A percentile compares a stretch with the other conserved stretches of the same genome.
Evolutionary conservation across 805 yeast genomes (phyloP).

Genomic region (Candida ponderosae): DNA sequence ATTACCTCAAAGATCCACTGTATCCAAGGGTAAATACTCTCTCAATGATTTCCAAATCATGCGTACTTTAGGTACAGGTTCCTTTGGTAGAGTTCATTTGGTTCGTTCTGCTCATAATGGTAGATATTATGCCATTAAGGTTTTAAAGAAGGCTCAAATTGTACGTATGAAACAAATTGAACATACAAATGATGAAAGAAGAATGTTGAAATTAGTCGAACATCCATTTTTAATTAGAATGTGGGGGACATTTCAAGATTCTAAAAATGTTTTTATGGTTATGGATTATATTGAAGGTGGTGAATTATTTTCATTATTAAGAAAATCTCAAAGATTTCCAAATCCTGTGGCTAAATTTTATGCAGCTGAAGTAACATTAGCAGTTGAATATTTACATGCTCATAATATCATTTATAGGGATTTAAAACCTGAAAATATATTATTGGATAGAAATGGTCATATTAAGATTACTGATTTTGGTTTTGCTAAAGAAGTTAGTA

Average conservation of each 20-base stretch:
- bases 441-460: conserved; percentile 84
- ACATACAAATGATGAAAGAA: conserved; percentile 91
- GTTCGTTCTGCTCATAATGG: conserved; percentile 86
- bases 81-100: conserved; percentile 90
- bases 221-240: conserved; percentile 88
- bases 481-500: conserved; percentile 87
- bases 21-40: conserved; percentile 62
- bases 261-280: conserved; percentile 78
- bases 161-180: conserved; percentile 92
- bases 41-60: conserved; percentile 73
- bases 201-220: conserved; percentile 77
- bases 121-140: conserved; percentile 89
- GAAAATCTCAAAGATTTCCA: conserved; percentile 88
- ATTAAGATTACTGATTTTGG: conserved; percentile 92
- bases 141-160: conserved; percentile 77
- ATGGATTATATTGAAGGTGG: conserved; percentile 98
- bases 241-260: conserved; percentile 97
- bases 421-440: conserved; percentile 86
- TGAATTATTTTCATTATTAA: conserved; percentile 74
- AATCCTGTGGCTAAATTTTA: conserved; percentile 95
- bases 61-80: conserved; percentile 91
- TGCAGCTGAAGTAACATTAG: conserved; percentile 84
- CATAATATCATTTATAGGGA: conserved; percentile 87
- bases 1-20: conserved; percentile 19
- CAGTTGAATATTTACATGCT: conserved; percentile 79